Evolutionary conservation across 805 yeast genomes (phyloP).

Genomic region (Sungouiella blattae): DNA sequence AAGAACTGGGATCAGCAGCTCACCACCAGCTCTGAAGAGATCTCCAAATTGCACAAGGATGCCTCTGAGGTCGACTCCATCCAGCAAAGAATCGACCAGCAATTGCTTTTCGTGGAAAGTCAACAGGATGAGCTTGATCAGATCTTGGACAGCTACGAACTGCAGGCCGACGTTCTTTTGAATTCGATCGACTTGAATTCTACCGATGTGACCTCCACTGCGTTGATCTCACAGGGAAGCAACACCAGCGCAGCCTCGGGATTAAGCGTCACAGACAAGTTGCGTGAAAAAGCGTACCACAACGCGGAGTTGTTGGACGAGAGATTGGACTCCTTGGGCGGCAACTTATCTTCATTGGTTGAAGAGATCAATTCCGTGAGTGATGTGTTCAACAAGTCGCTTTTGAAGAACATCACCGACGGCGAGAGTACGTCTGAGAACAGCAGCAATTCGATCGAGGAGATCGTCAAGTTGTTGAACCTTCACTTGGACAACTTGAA

Average conservation of each 20-base stretch:
- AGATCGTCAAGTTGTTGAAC: slow-evolving; percentile 76
- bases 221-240: slow-evolving; percentile 8
- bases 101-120: slow-evolving; percentile 76
- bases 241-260: slow-evolving; percentile 7
- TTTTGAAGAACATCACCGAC: slow-evolving; percentile 32
- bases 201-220: slow-evolving; percentile 8
- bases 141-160: slow-evolving; percentile 78
- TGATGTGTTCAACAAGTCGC: slow-evolving; percentile 65
- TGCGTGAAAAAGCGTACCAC: slow-evolving; percentile 84
- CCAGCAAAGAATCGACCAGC: slow-evolving; percentile 83
- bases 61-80: slow-evolving; percentile 80
- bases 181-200: slow-evolving; percentile 32
- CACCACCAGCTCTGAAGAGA: slow-evolving; percentile 82
- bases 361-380: slow-evolving; percentile 81
- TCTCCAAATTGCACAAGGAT: slow-evolving; percentile 71
- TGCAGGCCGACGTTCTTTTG: slow-evolving; percentile 55
- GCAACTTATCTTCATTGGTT: slow-evolving; percentile 70
- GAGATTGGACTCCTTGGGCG: slow-evolving; percentile 72
- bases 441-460: slow-evolving; percentile 46
- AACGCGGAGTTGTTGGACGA: slow-evolving; percentile 84
- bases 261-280: slow-evolving; percentile 67
- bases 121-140: slow-evolving; percentile 91
- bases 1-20: slow-evolving; percentile 83
- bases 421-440: slow-evolving; percentile 23
- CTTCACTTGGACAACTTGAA: slow-evolving; percentile 86